These are phyloP conservation scores for Pseudogymnoascus sp. DNA, from an alignment of 2,329 filamentous ascomycete species.

Conservation along the genomic window DNA sequence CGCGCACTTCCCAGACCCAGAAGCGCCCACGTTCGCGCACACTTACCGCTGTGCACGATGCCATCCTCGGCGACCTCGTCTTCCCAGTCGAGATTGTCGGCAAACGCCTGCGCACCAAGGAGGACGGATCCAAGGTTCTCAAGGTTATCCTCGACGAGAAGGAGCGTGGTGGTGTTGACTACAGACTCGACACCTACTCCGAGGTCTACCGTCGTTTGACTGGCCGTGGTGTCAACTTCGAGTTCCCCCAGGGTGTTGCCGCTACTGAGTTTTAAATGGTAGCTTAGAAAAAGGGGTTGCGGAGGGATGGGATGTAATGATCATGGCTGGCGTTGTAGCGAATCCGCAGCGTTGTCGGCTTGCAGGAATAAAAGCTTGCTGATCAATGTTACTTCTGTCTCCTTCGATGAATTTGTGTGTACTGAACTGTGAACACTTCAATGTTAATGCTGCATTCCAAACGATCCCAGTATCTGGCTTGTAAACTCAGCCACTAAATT, in stretches of 20 bases:
- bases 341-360: conserved; percentile 2
- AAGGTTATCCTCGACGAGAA: conserved; percentile 99
- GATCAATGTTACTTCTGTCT: conserved; percentile 3
- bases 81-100: conserved; percentile 99
- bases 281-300: conserved; percentile 10
- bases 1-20: conserved; percentile 93
- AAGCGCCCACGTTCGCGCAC: conserved; percentile 98
- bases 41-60: conserved; percentile 96
- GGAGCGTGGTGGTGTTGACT: conserved; percentile 98
- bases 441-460: not conserved
- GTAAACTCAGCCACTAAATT: not conserved
- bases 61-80: conserved; percentile 95
- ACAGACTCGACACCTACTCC: conserved; percentile 98
- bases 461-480: not conserved
- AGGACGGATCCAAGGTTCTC: conserved; percentile 96
- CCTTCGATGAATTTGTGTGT: not conserved
- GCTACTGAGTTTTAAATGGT: conserved; percentile 64
- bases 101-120: conserved; percentile 97
- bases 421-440: not conserved
- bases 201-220: conserved; percentile 99
- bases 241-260: conserved; percentile 83
- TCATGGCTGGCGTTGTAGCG: conserved; percentile 9
- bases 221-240: conserved; percentile 91
- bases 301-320: conserved; percentile 8
- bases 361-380: conserved; percentile 9